Conservation (phyloP, 805 yeast species). For the Saturnispora gosingensis region DNA sequence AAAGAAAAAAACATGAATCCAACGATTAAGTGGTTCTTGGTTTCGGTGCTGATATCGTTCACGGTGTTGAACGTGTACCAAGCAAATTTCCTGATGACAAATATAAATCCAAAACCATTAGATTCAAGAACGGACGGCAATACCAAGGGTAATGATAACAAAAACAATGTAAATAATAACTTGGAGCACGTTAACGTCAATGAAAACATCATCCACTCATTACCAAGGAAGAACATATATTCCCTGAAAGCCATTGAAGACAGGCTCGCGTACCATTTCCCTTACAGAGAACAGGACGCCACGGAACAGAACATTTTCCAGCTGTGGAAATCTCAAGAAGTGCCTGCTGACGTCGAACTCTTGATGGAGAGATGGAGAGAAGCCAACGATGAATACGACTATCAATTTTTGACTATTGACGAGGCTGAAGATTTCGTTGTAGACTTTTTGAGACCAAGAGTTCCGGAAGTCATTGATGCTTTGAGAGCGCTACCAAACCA, state of each 20-base stretch:
- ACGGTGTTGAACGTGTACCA: conserved; percentile 7
- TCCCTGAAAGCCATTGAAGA: conserved; percentile 24
- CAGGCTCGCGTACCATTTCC: conserved; percentile 23
- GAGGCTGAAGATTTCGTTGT: conserved; percentile 25
- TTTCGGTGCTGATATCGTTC: conserved; percentile 8
- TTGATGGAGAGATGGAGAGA: conserved; percentile 27
- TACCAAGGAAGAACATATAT: conserved; percentile 20
- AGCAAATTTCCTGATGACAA: not conserved
- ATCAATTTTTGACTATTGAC: conserved; percentile 20
- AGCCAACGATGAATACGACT: conserved; percentile 23
- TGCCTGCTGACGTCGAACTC: conserved; percentile 22
- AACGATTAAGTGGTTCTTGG: conserved; percentile 5
- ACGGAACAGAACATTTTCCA: conserved; percentile 27
- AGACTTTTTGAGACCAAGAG: conserved; percentile 24
- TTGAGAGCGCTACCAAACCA: conserved; percentile 42
- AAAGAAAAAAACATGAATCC: not conserved
- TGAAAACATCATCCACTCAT: conserved; percentile 1
- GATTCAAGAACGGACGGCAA: not conserved
- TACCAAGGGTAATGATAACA: not conserved
- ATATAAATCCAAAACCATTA: not conserved
- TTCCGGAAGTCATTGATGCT: conserved; percentile 46
- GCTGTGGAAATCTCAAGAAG: conserved; percentile 20
- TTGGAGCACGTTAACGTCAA: not conserved
- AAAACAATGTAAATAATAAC: not conserved
- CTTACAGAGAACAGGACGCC: conserved; percentile 19